These are phyloP conservation scores for Talaromyces borbonicus DNA, from an alignment of 495 filamentous ascomycete genomes.

Conservation along the genomic window DNA sequence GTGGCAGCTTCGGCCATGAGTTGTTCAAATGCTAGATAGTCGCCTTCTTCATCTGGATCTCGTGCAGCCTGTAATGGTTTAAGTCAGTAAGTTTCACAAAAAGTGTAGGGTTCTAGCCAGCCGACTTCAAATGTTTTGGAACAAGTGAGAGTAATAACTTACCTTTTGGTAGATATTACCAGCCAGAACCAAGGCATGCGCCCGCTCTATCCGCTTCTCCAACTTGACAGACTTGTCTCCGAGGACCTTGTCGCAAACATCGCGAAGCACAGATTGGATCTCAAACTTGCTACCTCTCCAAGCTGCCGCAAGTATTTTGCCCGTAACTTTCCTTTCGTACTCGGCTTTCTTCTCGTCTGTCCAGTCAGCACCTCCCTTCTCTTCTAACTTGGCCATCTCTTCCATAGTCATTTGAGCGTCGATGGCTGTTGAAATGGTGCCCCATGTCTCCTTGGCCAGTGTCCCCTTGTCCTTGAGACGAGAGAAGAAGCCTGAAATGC, in stretches of 20 bases:
- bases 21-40: conserved; percentile 98
- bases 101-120: no score
- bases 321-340: conserved; percentile 88
- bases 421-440: conserved; percentile 92
- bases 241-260: conserved; percentile 66
- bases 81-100: conserved; percentile 18
- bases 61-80: conserved; percentile 61
- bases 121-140: conserved; percentile 10
- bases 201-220: conserved; percentile 80
- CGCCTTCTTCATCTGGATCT: conserved; percentile 92
- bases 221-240: conserved; percentile 75
- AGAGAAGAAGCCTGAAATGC: conserved; percentile 88
- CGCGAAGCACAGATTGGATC: conserved; percentile 90
- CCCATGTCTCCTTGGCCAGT: conserved; percentile 96
- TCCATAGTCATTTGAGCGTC: conserved; percentile 98
- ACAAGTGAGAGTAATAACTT: conserved; percentile 20
- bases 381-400: conserved; percentile 94
- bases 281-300: conserved; percentile 97
- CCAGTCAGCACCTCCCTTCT: conserved; percentile 94
- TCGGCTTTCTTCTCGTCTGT: conserved; percentile 97
- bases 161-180: conserved; percentile 86
- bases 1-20: conserved; percentile 92
- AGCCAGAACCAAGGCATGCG: conserved; percentile 75
- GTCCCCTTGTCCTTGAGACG: conserved; percentile 94
- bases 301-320: conserved; percentile 96